These are phyloP conservation scores for Aspergillus intermedius DNA, from an alignment of 2,329 filamentous ascomycete genomes.

Conservation along the genomic window DNA sequence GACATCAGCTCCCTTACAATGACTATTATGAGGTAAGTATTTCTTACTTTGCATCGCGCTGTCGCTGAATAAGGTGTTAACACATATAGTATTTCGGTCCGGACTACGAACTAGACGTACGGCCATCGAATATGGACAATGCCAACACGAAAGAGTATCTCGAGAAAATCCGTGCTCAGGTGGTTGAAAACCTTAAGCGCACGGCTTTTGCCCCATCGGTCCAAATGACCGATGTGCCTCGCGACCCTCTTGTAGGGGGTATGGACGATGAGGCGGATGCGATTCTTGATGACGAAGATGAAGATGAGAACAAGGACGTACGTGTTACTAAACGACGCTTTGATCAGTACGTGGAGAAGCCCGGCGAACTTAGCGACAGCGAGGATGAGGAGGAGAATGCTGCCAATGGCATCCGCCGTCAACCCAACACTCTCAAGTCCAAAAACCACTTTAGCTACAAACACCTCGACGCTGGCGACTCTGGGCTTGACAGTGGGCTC, in stretches of 20 bases:
- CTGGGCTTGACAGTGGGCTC: slow-evolving; percentile 48
- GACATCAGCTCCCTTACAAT: slow-evolving; percentile 81
- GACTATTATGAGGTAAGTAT: slow-evolving; percentile 73
- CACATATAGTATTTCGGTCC: slow-evolving; percentile 57
- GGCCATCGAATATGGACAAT: slow-evolving; percentile 67
- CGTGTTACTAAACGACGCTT: slow-evolving; percentile 75
- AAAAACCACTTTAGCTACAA: slow-evolving; percentile 57
- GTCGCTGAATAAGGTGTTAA: slow-evolving; percentile 15
- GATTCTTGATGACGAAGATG: slow-evolving; percentile 64
- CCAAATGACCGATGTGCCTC: slow-evolving; percentile 59
- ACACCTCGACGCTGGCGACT: slow-evolving; percentile 51
- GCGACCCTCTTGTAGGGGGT: slow-evolving; percentile 46
- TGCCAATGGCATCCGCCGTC: slow-evolving; percentile 63
- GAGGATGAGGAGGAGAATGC: slow-evolving; percentile 74
- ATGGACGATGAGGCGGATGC: slow-evolving; percentile 62
- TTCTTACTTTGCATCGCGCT: not conserved
- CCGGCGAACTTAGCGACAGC: slow-evolving; percentile 78
- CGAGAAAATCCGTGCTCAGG: slow-evolving; percentile 59
- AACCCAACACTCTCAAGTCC: slow-evolving; percentile 43
- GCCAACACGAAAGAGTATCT: slow-evolving; percentile 63
- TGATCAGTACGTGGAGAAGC: slow-evolving; percentile 69
- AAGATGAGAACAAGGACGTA: slow-evolving; percentile 77
- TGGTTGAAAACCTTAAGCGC: slow-evolving; percentile 60
- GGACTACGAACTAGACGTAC: slow-evolving; percentile 63
- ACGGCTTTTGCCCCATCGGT: slow-evolving; percentile 58